Base-by-base conservation (phyloP, 345 rosid genomes). In the Hibiscus tridactylites region DNA sequence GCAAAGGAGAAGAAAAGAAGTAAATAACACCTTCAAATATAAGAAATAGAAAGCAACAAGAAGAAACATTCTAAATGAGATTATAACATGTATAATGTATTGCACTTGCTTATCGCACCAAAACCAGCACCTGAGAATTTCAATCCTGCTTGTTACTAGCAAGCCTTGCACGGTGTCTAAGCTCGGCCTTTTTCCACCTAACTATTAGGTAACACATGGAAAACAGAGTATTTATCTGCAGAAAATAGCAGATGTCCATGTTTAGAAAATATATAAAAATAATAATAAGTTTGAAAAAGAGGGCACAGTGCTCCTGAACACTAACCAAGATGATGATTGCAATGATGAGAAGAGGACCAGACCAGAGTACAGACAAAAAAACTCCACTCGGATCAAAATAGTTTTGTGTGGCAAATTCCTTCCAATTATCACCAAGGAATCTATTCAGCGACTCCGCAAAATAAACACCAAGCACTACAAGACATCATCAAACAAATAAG, bases 121-220 rank as follows among this genome's bases (percentile, higher is more conserved):
- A 42, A 42, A 42, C 33, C 4, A 8, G 39, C 9, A 37, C 24
- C 47, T 26, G 37, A 1, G 4, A 54, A 54, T 53, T 21, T 85
- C 84, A 96, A 24, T 96, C 98, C 81, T 88, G 75, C 85, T 96
- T 95, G 54, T 83, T 76, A 62, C 73, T 91, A 66, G 94, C 80
- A 70, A 82, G 77, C 77, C 96, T 88, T 60, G 98, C 93, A 0
- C 90, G 95, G 76, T 96, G 97, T 81, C 86, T 89, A 39, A 96
- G 97, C 81, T 92, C 99, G 3, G 99, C 98, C 80, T 73, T 90
- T 82, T 96, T 96, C 98, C 99, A 96, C 62, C 82, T 85, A 29
- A 96, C 96, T 4, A 96, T 92, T 68, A 90, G 72, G 81, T 83
- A 78, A 81, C 99, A 91, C 63, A 96, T 80, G 17, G 92, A 83